Percentiles rank a stretch among this genome's conserved stretches.
phyloP scores from a whole-genome alignment of 2,329 filamentous ascomycete species.

The Fusarium ambrosium region DNA sequence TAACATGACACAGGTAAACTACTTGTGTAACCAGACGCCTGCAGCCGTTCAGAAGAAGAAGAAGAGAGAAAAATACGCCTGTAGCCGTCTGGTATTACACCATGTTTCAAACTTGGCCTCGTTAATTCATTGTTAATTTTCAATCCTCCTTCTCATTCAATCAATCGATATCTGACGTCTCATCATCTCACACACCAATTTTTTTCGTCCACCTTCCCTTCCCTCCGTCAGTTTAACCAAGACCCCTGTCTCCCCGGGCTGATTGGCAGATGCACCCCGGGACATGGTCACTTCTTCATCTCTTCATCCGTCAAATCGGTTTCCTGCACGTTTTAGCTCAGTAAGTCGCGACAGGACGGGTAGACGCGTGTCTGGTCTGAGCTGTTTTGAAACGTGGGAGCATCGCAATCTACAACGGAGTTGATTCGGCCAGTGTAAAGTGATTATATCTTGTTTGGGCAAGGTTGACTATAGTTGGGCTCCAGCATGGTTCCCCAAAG shows the following conservation, averaged over 20 bases:
- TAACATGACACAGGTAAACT: not conserved
- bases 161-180: constrained; percentile 43
- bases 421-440: constrained; percentile 10
- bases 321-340: constrained; percentile 44
- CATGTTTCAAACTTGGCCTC: constrained; percentile 17
- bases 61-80: not conserved
- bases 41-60: not conserved
- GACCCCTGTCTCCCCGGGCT: constrained; percentile 35
- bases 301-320: constrained; percentile 47
- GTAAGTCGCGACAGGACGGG: constrained; percentile 27
- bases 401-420: constrained; percentile 18
- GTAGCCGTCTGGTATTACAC: not conserved
- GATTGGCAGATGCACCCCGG: constrained; percentile 47
- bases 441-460: constrained; percentile 23
- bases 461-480: constrained; percentile 3
- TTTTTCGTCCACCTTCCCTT: constrained; percentile 35
- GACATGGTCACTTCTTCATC: constrained; percentile 41
- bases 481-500: constrained; percentile 30
- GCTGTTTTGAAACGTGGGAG: constrained; percentile 43
- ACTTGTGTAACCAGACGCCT: not conserved
- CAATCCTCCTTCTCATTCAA: constrained; percentile 14
- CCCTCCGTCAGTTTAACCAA: constrained; percentile 38
- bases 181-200: constrained; percentile 25
- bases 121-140: constrained; percentile 12
- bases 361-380: constrained; percentile 31